These are phyloP conservation scores for Sugiyamaella castrensis DNA, from an alignment of 1,139 yeast genomes.

Conservation along the genomic window DNA sequence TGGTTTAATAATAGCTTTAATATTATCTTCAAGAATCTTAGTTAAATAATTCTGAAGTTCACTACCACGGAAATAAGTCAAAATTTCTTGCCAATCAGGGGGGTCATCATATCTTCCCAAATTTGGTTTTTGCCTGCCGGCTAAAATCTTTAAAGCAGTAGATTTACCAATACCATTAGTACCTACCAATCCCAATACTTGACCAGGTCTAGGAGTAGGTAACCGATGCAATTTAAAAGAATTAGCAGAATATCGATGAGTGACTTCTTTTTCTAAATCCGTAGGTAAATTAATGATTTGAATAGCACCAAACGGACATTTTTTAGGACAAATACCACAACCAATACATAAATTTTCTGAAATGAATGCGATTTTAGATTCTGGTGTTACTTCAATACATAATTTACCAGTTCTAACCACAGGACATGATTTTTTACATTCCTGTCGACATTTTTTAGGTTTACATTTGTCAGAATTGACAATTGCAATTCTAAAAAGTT, in stretches of 20 bases:
- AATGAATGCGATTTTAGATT: constrained; percentile 88
- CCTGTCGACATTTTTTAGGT: constrained; percentile 98
- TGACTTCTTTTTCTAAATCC: constrained; percentile 83
- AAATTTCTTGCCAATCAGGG: constrained; percentile 95
- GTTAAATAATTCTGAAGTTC: constrained; percentile 96
- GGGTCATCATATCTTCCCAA: constrained; percentile 92
- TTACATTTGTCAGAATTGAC: constrained; percentile 92
- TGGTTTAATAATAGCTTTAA: constrained; percentile 94
- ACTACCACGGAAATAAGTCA: constrained; percentile 89
- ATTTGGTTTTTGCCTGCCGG: constrained; percentile 98
- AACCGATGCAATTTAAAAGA: constrained; percentile 94
- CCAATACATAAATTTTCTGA: constrained; percentile 97
- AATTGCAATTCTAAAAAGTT: constrained; percentile 61
- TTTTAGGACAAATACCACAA: constrained; percentile 98
- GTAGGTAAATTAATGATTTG: constrained; percentile 94
- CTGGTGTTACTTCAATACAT: constrained; percentile 93
- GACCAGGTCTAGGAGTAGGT: constrained; percentile 99
- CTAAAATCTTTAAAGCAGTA: constrained; percentile 94
- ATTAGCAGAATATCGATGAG: constrained; percentile 97
- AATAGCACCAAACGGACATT: constrained; percentile 97
- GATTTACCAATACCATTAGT: constrained; percentile 99
- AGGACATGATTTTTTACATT: constrained; percentile 94
- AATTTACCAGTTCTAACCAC: constrained; percentile 96
- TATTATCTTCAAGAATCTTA: constrained; percentile 86
- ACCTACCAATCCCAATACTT: constrained; percentile 95